phyloP scores from a whole-genome alignment of 352 stramenopile genomes.

The Globisporangium camurandrum region DNA sequence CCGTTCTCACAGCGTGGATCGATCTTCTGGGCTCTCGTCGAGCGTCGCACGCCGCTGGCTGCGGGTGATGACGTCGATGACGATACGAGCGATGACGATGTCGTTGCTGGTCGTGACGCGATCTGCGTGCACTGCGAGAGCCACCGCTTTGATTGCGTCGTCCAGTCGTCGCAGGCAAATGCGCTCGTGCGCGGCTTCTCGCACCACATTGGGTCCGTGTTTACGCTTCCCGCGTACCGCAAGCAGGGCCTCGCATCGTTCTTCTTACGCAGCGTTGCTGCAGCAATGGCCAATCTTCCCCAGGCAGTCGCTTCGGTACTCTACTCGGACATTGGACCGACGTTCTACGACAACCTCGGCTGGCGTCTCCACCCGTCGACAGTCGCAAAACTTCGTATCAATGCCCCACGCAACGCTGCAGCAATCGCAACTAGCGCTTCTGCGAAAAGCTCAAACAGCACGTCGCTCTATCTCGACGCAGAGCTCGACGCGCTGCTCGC shows the following conservation, averaged over 20 bases:
- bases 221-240: slow-evolving; percentile 42
- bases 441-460: not conserved
- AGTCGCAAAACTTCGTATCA: slow-evolving; percentile 25
- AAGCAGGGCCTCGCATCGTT: slow-evolving; percentile 38
- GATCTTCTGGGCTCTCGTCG: slow-evolving; percentile 65
- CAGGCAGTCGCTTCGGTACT: slow-evolving; percentile 34
- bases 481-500: slow-evolving; percentile 31
- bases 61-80: slow-evolving; percentile 17
- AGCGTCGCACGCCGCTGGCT: slow-evolving; percentile 5
- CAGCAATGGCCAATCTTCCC: slow-evolving; percentile 20
- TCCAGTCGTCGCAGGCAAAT: slow-evolving; percentile 19
- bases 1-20: slow-evolving; percentile 38
- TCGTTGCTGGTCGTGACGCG: slow-evolving; percentile 12
- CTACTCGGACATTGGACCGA: slow-evolving; percentile 62
- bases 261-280: slow-evolving; percentile 33
- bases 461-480: slow-evolving; percentile 25
- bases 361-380: slow-evolving; percentile 45
- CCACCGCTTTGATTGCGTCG: slow-evolving; percentile 41
- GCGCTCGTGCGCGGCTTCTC: slow-evolving; percentile 37
- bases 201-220: slow-evolving; percentile 59
- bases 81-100: slow-evolving; percentile 12
- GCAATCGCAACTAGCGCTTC: not conserved
- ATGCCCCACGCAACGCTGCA: slow-evolving; percentile 6
- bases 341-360: slow-evolving; percentile 53
- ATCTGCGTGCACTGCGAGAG: slow-evolving; percentile 55